phyloP scores from a whole-genome alignment of 352 stramenopile species.

The Phytophthora cryptogea region DNA sequence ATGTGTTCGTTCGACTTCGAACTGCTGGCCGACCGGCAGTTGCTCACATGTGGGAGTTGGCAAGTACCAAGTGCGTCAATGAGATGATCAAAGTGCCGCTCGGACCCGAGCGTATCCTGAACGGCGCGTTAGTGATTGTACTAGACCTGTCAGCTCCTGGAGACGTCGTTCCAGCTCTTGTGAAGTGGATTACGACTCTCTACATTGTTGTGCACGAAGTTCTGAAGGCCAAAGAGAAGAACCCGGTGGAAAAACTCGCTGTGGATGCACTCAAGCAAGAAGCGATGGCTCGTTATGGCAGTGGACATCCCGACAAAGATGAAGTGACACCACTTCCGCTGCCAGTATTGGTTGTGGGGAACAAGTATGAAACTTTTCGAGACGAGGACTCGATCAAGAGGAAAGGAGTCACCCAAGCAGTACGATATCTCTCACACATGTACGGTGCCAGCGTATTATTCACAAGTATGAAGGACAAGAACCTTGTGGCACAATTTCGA shows the following conservation, averaged over 20 bases:
- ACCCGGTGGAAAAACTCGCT: constrained; percentile 60
- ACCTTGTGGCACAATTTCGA: constrained; percentile 69
- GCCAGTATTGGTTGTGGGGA: constrained; percentile 83
- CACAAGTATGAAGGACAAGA: constrained; percentile 89
- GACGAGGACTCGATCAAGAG: constrained; percentile 87
- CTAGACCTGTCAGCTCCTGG: constrained; percentile 84
- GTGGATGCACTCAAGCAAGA: constrained; percentile 59
- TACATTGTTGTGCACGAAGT: constrained; percentile 58
- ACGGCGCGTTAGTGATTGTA: constrained; percentile 76
- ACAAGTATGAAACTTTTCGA: constrained; percentile 91
- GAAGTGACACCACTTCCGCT: constrained; percentile 75
- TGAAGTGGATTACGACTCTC: constrained; percentile 78
- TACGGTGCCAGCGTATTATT: constrained; percentile 89
- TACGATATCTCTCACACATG: constrained; percentile 86
- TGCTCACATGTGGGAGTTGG: constrained; percentile 93
- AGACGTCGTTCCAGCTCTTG: constrained; percentile 76
- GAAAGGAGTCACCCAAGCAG: constrained; percentile 81
- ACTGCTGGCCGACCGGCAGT: constrained; percentile 51
- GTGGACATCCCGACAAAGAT: constrained; percentile 69
- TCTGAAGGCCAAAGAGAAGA: constrained; percentile 70
- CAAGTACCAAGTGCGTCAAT: constrained; percentile 70
- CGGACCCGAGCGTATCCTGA: constrained; percentile 72
- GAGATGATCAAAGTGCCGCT: constrained; percentile 90
- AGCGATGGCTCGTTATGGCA: constrained; percentile 58
- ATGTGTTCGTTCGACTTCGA: constrained; percentile 87